These are phyloP conservation scores for Microbotryomycetes sp. DNA, from an alignment of 1,284 basidiomycete species.

Conservation along the genomic window DNA sequence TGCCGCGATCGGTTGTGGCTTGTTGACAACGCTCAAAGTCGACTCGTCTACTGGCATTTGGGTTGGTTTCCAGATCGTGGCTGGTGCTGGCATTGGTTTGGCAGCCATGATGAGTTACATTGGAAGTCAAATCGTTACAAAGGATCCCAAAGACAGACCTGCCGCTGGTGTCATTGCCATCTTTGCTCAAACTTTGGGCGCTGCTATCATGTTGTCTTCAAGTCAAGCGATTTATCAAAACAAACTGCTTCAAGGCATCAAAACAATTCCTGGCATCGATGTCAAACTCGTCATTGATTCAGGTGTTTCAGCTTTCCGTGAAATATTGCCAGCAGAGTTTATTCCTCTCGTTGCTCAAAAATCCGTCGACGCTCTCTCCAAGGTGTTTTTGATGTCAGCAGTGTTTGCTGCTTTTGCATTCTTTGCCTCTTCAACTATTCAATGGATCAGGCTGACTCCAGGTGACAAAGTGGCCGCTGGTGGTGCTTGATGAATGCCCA, in stretches of 20 bases:
- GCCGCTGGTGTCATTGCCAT: neutral
- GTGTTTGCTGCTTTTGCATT: neutral
- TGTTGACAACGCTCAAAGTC: slow-evolving; percentile 46
- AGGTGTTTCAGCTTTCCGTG: slow-evolving; percentile 1
- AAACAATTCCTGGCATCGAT: neutral
- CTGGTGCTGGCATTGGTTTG: slow-evolving; percentile 18
- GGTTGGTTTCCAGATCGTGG: slow-evolving; percentile 48
- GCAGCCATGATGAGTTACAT: neutral
- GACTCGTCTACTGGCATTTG: slow-evolving; percentile 42
- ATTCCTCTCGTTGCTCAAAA: neutral
- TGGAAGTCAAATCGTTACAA: neutral
- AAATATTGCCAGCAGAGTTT: neutral
- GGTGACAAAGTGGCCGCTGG: neutral
- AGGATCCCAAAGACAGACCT: neutral
- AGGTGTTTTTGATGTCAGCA: neutral
- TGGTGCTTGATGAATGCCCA: no score
- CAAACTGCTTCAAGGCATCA: slow-evolving; percentile 2
- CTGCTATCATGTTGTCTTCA: slow-evolving; percentile 1
- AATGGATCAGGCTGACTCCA: neutral
- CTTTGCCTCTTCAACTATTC: neutral
- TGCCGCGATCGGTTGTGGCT: slow-evolving; percentile 44
- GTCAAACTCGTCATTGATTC: neutral
- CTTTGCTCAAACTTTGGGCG: slow-evolving; percentile 2
- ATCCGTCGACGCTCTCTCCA: neutral
- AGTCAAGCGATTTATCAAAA: slow-evolving; percentile 4